Base-by-base conservation (phyloP, 441 rosid genomes). In the Erysimum cheiri region DNA sequence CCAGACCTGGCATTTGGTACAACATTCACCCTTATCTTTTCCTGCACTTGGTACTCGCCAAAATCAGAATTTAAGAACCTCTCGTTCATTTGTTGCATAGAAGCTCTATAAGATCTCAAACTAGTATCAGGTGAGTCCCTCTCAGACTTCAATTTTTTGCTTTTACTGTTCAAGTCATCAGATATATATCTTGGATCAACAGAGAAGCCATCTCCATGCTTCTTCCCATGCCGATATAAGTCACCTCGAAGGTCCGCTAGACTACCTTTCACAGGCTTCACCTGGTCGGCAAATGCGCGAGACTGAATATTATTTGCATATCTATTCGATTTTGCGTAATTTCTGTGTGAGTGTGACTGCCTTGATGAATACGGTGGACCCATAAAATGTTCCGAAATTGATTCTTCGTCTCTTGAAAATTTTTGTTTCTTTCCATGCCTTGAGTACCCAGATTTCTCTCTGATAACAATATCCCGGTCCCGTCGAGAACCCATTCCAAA, bases 131-230 rank as follows among this genome's bases (percentile, higher is more conserved):
- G 86, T 55, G 90, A 83, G 71, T 82, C 85, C 71, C 80, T 86
- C 67, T 74, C 85, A 28, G 70, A 64, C 81, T 84, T 91, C 87
- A 85, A 71, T 72, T 83, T 92, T 85, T 89, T 89, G 82, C 80
- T 81, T 84, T 79, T 86, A 64, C 63, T 32, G 80, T 81, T 82
- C 88, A 85, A 75, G 40, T 83, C 86, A 64, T 84, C 88, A 77
- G 85, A 67, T 70, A 78, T 77, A 76, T 80, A 75, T 44, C 90
- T 74, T 4, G 86, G 73, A 80, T 88, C 91, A 65, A 76, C 46
- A 47, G 88, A 57, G 48, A 84, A 78, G 24, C 60, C 78, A 77
- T 82, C 87, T 71, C 80, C 87, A 62, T 72, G 84, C 35, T 75
- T 78, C 64, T 77, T 83, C 60, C 75, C 80, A 75, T 69, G 89